Percentiles rank a stretch among this genome's conserved stretches.
phyloP scores from a whole-genome alignment of 805 yeast species.

The Pichia ethanolica region DNA sequence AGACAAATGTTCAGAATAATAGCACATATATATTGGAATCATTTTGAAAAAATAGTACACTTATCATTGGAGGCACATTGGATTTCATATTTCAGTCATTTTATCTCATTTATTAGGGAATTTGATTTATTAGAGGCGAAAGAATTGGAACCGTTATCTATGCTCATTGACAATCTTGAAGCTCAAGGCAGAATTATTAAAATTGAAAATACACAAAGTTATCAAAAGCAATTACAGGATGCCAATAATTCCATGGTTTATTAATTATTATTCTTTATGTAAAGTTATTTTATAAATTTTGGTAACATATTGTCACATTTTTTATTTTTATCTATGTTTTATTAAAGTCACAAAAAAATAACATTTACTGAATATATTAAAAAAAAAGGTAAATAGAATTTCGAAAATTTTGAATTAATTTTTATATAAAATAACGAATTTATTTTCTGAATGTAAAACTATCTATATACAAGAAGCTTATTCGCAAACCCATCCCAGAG shows the following conservation, averaged over 20 bases:
- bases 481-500: constrained; percentile 2
- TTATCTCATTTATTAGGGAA: constrained; percentile 77
- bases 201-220: constrained; percentile 8
- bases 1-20: constrained; percentile 92
- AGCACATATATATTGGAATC: constrained; percentile 92
- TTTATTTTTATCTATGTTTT: not conserved
- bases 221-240: not conserved
- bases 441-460: not conserved
- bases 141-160: constrained; percentile 73
- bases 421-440: not conserved
- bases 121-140: constrained; percentile 71
- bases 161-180: constrained; percentile 74
- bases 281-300: too few species aligned
- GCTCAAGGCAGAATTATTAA: constrained; percentile 69
- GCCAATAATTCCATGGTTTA: not conserved
- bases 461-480: constrained; percentile 3
- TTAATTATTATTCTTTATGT: not conserved
- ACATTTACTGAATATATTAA: too few species aligned
- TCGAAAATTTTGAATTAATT: not conserved
- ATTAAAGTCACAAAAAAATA: not conserved
- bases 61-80: constrained; percentile 92
- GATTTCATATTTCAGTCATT: constrained; percentile 96
- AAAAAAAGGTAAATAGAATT: not conserved
- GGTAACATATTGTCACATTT: too few species aligned
- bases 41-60: constrained; percentile 90